A percentile compares a stretch with the other conserved stretches of the same genome.
Conservation (phyloP, 768 basidiomycete genomes). For the Mycena kentingensis region DNA sequence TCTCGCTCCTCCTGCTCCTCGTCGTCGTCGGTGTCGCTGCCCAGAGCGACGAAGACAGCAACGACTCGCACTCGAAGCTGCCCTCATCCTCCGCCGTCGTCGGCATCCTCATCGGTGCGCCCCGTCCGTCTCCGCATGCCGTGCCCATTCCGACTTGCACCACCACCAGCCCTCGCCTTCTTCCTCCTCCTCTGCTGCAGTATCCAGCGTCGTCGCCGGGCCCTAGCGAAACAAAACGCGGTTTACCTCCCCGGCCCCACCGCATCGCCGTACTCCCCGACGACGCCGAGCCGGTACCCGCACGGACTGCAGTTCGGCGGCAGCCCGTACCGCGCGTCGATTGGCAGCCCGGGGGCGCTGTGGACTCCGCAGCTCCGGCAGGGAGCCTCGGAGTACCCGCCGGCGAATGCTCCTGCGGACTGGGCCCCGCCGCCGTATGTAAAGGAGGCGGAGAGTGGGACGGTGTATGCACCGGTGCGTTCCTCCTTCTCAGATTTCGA, state of each 20-base stretch:
- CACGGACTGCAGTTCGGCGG: conserved; percentile 15
- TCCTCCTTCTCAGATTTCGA: too few species aligned
- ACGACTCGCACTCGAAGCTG: neutral
- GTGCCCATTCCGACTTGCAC: neutral
- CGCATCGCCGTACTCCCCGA: neutral
- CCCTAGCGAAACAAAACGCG: neutral
- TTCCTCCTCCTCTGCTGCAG: conserved; percentile 14
- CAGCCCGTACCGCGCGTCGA: neutral
- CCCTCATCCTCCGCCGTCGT: neutral
- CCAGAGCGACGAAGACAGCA: neutral
- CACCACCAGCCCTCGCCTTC: neutral
- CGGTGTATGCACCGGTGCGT: conserved; percentile 12
- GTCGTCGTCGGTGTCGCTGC: conserved; percentile 12
- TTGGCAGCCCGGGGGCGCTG: neutral
- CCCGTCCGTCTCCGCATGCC: neutral
- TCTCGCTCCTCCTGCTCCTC: conserved; percentile 24
- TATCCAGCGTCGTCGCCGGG: conserved; percentile 5
- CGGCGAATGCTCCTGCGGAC: conserved; percentile 5
- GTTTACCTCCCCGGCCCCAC: neutral
- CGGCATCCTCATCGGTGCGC: neutral
- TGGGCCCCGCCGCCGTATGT: conserved; percentile 21
- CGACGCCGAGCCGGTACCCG: neutral
- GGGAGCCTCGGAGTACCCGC: conserved; percentile 8
- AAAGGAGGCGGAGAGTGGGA: conserved; percentile 2
- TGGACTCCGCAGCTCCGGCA: neutral